Evolutionary conservation across 208 protist genomes (phyloP), one percentile per base, ranked within the genome.

Genomic region (Leishmania turanica): DNA sequence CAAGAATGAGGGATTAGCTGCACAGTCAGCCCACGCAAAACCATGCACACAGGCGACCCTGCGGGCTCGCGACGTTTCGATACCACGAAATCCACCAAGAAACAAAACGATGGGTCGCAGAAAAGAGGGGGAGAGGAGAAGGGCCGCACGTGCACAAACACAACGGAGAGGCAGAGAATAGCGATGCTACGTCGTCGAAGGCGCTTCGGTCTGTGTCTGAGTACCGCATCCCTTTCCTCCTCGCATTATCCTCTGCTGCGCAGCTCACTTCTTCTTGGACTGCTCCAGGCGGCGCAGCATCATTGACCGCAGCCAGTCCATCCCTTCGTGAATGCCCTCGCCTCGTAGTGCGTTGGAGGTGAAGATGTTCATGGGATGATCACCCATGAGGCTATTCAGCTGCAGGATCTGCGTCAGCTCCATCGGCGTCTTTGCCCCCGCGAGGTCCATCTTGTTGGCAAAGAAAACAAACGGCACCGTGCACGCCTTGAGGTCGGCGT

Each of bases 361-460:
- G 68, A 96, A 93, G 60, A 98, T 95, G 74, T 97, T 93, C 87
- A 95, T 97, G 9, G 93, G 89, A n/a, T 88, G 89, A 64, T 96
- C 88, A 13, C 81, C 86, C 81, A 96, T 85, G 27, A 95, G 74
- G 27, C 87, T 85, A 54, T 79, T 80, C 42, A 99, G 88, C 17
- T 91, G 92, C 9, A 99, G 76, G 11, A 95, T 56, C 74, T 99
- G 92, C 19, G 89, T 90, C 27, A 98, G 75, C 75, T 98, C 96
- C 42, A 89, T 81, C 42, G 90, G 81, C 6, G 84, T 93, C 82
- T 98, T 95, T 0, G 98, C 95, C 3, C 88, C 90, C 0, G 91
- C 73, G 17, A 98, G 65, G 85, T 99, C 98, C 88, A 96, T 96
- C 80, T 98, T 98, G 85, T 98, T 99, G 6, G 95, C 94, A 70